Evolutionary conservation across 2,329 filamentous ascomycete genomes (phyloP), one percentile per base, ranked within the genome.

Genomic region (Fusarium burgessii): DNA sequence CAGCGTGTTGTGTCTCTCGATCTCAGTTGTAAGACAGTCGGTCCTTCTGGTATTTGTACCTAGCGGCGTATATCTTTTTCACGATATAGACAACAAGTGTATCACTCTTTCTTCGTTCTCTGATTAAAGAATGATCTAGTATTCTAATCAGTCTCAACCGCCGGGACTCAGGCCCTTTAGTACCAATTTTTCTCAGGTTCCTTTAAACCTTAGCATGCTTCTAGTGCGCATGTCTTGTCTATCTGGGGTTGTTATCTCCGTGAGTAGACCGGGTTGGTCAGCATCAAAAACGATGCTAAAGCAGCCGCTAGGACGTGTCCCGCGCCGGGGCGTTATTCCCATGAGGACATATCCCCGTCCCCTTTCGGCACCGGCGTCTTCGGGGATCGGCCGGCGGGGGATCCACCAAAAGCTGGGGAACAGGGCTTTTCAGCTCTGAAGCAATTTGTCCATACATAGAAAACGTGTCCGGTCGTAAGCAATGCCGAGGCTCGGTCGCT

Each of bases 341-440:
- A 70, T 76, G 62, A 23, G 74, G 74, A 71, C 25, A 76, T 60
- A 76, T 70, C 74, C 58, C 73, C 73, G 73, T 62, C 25, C 40
- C 20, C 12, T 41, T 52, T 54, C 66, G 64, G 68, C 58, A 68
- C 68, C 68, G 68, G 68, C 38, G 54, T 17, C 42, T 20, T 71
- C 68, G 68, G 69, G 69, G 69, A 71, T 71, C 69, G 65, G 62
- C 64, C 58, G 58, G 57, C 50, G 43, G 62, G 61, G 17, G 59
- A 27, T 20, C 62, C 41, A 60, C 45, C 63, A 25, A 52, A 62
- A 47, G 61, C 41, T 62, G 60, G 60, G 47, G 41, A 56, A 29
- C 29, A 23, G 23, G 52, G 51, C 54, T 49, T 15, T 60, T 66
- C 62, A 66, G 62, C 62, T 66, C 23, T 20, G 25, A 18, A 32